Conservation (phyloP, 306 rosid species). For the Pyrus pyrifolia region DNA sequence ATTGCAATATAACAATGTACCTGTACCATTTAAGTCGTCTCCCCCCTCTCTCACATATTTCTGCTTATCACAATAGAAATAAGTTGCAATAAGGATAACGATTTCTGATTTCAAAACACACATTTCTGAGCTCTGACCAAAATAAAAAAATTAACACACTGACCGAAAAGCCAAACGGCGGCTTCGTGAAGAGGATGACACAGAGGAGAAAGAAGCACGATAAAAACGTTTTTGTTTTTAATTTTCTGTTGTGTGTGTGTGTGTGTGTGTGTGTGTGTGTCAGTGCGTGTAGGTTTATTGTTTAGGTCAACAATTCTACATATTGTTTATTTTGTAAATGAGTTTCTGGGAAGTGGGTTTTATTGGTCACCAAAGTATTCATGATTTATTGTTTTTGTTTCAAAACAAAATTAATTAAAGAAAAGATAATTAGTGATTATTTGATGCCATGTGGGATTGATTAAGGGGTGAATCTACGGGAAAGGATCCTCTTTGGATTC, state of each 20-base stretch:
- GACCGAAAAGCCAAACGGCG: background rate
- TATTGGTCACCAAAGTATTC: slow-evolving; percentile 1
- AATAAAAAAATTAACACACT: background rate
- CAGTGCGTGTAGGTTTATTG: background rate
- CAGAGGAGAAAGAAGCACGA: background rate
- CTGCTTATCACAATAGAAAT: too few relatives aligned
- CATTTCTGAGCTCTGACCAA: background rate
- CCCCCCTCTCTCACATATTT: background rate
- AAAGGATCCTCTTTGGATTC: too few relatives aligned
- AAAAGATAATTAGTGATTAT: too few relatives aligned
- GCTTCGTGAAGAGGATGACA: background rate
- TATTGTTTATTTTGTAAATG: background rate
- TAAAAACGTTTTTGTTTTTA: background rate
- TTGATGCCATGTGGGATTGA: background rate
- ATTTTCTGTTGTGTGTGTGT: too few relatives aligned
- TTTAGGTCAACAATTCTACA: background rate
- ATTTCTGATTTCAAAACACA: background rate
- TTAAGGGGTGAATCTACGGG: background rate
- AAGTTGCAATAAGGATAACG: background rate
- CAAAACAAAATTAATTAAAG: too few relatives aligned
- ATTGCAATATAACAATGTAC: too few relatives aligned
- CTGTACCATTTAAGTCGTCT: background rate
- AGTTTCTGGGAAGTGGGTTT: slow-evolving; percentile 6
- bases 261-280: too few relatives aligned
- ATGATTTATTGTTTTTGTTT: background rate